A percentile compares a stretch with the other conserved stretches of the same genome.
phyloP scores from a whole-genome alignment of 331 rosid species.

The Quercus lobata region DNA sequence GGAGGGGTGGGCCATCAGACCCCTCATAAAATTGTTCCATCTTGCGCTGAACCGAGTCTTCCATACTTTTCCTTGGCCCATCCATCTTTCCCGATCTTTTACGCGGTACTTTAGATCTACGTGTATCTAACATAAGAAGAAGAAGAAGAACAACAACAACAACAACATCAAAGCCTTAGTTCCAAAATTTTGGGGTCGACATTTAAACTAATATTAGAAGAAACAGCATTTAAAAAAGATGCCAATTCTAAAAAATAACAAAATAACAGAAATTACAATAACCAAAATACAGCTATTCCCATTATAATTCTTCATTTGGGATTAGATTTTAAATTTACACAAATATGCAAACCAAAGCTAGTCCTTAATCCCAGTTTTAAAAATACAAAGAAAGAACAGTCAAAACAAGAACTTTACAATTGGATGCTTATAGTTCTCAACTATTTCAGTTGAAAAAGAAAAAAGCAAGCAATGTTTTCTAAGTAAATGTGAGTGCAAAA shows the following conservation, averaged over 20 bases:
- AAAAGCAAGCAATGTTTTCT: background rate
- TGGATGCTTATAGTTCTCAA: too few relatives aligned
- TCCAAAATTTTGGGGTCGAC: too few relatives aligned
- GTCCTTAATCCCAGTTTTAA: background rate
- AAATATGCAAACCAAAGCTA: background rate
- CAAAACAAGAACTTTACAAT: background rate
- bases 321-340: background rate
- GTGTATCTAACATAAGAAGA: conserved; percentile 32
- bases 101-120: conserved; percentile 42
- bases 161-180: too few relatives aligned
- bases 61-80: conserved; percentile 81
- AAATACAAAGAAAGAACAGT: background rate
- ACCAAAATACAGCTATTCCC: background rate
- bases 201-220: conserved; percentile 22
- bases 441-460: too few relatives aligned
- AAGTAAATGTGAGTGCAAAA: background rate
- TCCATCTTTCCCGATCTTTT: conserved; percentile 52
- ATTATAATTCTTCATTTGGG: background rate
- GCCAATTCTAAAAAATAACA: background rate
- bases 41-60: conserved; percentile 87
- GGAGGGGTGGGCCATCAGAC: conserved; percentile 80
- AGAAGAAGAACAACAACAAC: too few relatives aligned
- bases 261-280: background rate
- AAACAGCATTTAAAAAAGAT: background rate
- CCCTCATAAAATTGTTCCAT: conserved; percentile 96